Percentiles rank a stretch among this genome's conserved stretches.
Conservation (phyloP, 208 protist genomes). For the Crithidia expoeki region DNA sequence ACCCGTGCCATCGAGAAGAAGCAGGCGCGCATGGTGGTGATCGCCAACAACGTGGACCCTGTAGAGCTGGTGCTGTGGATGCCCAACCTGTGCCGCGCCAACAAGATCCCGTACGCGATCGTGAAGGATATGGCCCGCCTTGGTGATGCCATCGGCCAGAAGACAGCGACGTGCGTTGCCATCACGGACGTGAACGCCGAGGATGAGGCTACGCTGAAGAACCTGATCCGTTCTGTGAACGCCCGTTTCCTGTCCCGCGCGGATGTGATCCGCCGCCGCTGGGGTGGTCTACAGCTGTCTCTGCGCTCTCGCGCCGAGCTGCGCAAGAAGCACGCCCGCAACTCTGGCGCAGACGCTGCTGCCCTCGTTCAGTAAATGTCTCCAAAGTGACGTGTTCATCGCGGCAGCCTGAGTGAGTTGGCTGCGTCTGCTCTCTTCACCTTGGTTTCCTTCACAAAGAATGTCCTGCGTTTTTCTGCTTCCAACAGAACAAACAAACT, state of each 20-base stretch:
- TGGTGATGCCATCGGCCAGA: constrained; percentile 97
- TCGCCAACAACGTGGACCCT: constrained; percentile 99
- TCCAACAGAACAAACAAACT: constrained; percentile 15
- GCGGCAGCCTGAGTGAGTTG: background rate
- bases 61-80: constrained; percentile 99
- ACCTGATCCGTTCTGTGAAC: constrained; percentile 93
- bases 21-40: constrained; percentile 99
- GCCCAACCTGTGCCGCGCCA: constrained; percentile 98
- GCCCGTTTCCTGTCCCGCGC: constrained; percentile 95
- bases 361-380: constrained; percentile 16
- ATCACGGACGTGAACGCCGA: constrained; percentile 96
- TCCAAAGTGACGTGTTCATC: background rate
- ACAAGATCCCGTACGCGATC: constrained; percentile 99
- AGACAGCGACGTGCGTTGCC: constrained; percentile 96
- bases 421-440: constrained; percentile 1
- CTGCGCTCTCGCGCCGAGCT: constrained; percentile 81
- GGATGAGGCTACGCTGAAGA: constrained; percentile 93
- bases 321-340: constrained; percentile 84
- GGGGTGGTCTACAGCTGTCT: constrained; percentile 94
- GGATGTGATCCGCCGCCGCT: constrained; percentile 90
- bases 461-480: constrained; percentile 15
- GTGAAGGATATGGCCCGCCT: constrained; percentile 99
- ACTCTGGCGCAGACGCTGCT: constrained; percentile 55
- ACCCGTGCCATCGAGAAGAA: constrained; percentile 98
- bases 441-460: background rate